These are phyloP conservation scores for Zoysia japonica DNA, from an alignment of 176 grass and related monocot species.

Conservation along the genomic window DNA sequence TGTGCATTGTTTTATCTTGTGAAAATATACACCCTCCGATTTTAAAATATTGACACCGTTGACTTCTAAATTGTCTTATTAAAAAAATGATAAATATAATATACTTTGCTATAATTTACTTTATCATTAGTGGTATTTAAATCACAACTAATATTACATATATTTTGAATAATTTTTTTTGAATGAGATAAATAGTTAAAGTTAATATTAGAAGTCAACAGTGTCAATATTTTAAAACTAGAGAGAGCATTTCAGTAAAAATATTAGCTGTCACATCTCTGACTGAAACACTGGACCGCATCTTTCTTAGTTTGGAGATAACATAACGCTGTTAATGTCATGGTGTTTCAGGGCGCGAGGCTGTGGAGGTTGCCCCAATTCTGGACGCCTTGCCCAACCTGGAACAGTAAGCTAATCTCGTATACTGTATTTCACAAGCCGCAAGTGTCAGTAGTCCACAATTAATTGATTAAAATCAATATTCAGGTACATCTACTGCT, in stretches of 20 bases:
- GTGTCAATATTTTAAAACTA: too few relatives aligned
- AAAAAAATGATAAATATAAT: too few relatives aligned
- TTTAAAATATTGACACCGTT: too few relatives aligned
- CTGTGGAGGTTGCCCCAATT: conserved; percentile 70
- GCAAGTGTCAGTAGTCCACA: not conserved
- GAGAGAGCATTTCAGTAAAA: conserved; percentile 20
- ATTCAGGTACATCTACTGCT: conserved; percentile 91
- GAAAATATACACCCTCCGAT: too few relatives aligned
- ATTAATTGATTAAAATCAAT: not conserved
- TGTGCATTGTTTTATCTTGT: too few relatives aligned
- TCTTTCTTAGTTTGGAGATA: not conserved
- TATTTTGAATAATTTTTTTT: too few relatives aligned
- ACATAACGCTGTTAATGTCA: not conserved
- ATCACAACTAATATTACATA: too few relatives aligned
- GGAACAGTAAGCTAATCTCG: conserved; percentile 68
- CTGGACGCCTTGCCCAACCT: conserved; percentile 85
- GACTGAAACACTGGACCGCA: not conserved
- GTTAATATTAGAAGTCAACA: too few relatives aligned
- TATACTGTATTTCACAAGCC: not conserved
- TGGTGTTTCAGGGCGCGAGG: conserved; percentile 73
- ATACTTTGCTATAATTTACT: too few relatives aligned
- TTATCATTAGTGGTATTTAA: too few relatives aligned
- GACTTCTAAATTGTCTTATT: too few relatives aligned
- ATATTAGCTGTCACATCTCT: not conserved
- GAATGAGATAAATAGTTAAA: too few relatives aligned